Conservation (phyloP, 2,329 filamentous ascomycete species). For the Lecanicillium sp. region DNA sequence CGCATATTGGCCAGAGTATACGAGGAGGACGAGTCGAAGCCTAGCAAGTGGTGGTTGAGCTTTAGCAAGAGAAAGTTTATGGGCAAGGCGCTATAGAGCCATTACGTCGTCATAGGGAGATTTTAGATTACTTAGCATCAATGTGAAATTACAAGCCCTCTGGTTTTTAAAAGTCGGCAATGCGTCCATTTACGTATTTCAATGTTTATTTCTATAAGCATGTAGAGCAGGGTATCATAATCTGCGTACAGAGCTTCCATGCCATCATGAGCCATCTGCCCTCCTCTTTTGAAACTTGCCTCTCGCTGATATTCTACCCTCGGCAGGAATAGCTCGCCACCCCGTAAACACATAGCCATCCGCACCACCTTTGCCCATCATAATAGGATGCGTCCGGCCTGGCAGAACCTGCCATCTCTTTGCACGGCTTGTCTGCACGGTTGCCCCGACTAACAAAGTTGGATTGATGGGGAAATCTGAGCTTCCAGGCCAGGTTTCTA, state of each 20-base stretch:
- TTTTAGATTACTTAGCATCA: no score
- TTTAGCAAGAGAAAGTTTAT: constrained; percentile 99
- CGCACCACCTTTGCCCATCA: constrained; percentile 80
- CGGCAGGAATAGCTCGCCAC: constrained; percentile 69
- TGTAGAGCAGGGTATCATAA: not conserved
- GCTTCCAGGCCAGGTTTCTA: constrained; percentile 49
- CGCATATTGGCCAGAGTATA: constrained; percentile 83
- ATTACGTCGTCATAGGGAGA: not conserved
- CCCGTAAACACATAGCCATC: constrained; percentile 89
- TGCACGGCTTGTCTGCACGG: constrained; percentile 71
- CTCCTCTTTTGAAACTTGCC: constrained; percentile 71
- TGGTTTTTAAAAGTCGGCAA: not conserved
- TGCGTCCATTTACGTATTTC: not conserved
- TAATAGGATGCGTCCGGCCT: constrained; percentile 83
- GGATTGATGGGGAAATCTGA: constrained; percentile 84
- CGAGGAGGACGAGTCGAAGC: constrained; percentile 65
- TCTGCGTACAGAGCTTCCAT: not conserved
- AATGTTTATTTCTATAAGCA: not conserved
- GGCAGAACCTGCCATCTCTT: constrained; percentile 87
- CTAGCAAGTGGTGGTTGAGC: constrained; percentile 92
- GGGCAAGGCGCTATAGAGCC: constrained; percentile 72
- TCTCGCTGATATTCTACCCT: constrained; percentile 72
- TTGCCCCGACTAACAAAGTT: constrained; percentile 68
- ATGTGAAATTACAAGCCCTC: no score
- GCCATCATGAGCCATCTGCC: constrained; percentile 24